These are phyloP conservation scores for Apiospora marii DNA, from an alignment of 2,329 filamentous ascomycete species.

Conservation along the genomic window DNA sequence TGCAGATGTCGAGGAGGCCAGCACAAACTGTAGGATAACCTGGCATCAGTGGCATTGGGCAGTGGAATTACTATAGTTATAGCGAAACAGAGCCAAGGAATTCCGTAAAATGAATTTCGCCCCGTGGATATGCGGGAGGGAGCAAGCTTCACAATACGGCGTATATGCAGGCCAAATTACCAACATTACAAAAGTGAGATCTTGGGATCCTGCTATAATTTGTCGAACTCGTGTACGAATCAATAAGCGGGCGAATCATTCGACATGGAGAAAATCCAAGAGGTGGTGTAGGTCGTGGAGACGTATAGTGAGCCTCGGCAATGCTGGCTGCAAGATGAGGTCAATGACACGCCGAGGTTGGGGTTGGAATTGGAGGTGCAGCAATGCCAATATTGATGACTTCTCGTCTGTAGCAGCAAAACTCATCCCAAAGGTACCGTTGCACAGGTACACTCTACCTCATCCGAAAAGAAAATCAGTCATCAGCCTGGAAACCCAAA, in stretches of 20 bases:
- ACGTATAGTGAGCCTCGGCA: background rate
- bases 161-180: background rate
- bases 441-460: background rate
- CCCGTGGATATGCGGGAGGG: too few species aligned
- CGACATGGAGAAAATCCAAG: background rate
- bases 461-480: conserved; percentile 1
- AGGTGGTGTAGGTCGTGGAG: background rate
- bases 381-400: too few species aligned
- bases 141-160: background rate
- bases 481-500: background rate
- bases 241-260: background rate
- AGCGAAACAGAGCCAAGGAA: too few species aligned
- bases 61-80: too few species aligned
- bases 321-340: background rate
- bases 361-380: background rate
- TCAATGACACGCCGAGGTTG: background rate
- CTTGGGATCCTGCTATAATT: background rate
- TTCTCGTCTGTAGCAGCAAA: background rate
- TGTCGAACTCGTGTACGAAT: background rate
- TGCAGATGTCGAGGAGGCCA: too few species aligned
- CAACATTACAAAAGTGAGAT: background rate
- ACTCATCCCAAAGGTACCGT: background rate
- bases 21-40: too few species aligned
- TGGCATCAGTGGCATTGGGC: too few species aligned
- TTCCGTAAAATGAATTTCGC: too few species aligned